Percentiles rank a stretch among this genome's conserved stretches.
phyloP scores from a whole-genome alignment of 257 asterid genomes.

The Echium plantagineum region DNA sequence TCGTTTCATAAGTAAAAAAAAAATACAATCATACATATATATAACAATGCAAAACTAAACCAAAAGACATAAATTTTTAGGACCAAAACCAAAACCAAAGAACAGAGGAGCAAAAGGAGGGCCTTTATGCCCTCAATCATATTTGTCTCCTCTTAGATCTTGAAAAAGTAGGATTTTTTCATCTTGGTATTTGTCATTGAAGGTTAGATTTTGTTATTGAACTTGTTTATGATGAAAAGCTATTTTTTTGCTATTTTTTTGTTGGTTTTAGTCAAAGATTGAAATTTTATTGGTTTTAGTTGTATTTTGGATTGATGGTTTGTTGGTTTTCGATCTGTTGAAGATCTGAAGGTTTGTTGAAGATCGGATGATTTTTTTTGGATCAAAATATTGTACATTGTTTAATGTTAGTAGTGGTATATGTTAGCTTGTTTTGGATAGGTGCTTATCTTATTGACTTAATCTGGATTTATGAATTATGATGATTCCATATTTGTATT shows the following conservation, averaged over 20 bases:
- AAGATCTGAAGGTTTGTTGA: slow-evolving; percentile 49
- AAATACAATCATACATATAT: slow-evolving; percentile 8
- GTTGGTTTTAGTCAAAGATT: slow-evolving; percentile 23
- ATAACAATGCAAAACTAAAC: slow-evolving; percentile 24
- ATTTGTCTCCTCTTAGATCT: slow-evolving; percentile 70
- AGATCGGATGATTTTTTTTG: slow-evolving; percentile 44
- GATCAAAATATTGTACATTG: slow-evolving; percentile 16
- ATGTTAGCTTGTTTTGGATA: slow-evolving; percentile 16
- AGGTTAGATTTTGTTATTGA: slow-evolving; percentile 14
- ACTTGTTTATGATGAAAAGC: slow-evolving; percentile 4
- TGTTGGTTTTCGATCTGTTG: slow-evolving; percentile 54
- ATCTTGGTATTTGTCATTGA: slow-evolving; percentile 35
- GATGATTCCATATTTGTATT: slow-evolving; percentile 42
- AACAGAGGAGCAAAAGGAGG: slow-evolving; percentile 43
- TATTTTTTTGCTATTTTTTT: slow-evolving; percentile 10
- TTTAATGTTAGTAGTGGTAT: slow-evolving; percentile 30
- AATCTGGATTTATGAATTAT: not conserved
- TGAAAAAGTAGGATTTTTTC: slow-evolving; percentile 34
- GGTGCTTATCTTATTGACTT: slow-evolving; percentile 18
- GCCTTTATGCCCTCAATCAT: slow-evolving; percentile 49
- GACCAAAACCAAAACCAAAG: slow-evolving; percentile 21
- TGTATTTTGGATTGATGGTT: slow-evolving; percentile 43
- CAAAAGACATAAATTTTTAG: slow-evolving; percentile 44
- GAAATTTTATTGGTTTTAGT: slow-evolving; percentile 24
- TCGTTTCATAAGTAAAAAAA: not conserved